Conservation (phyloP, 352 stramenopile genomes). For the Phytophthora pseudosyringae region DNA sequence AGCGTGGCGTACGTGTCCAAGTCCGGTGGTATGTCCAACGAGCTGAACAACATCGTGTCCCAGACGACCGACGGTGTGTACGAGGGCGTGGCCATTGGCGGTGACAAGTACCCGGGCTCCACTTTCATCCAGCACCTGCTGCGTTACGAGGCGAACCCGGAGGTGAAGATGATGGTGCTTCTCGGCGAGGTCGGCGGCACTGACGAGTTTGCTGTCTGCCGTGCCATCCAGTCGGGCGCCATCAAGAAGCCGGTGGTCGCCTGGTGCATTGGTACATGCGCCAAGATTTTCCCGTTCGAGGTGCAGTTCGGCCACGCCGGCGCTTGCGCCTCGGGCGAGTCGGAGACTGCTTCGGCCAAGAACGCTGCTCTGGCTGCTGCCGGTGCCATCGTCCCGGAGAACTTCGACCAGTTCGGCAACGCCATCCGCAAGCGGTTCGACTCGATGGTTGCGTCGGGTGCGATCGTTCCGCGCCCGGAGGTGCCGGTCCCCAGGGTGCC, state of each 20-base stretch:
- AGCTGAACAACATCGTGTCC: conserved; percentile 98
- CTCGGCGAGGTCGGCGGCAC: conserved; percentile 96
- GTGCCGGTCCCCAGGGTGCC: conserved; percentile 94
- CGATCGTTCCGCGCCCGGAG: conserved; percentile 89
- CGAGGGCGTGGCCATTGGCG: conserved; percentile 94
- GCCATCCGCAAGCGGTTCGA: conserved; percentile 93
- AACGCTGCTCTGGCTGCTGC: conserved; percentile 91
- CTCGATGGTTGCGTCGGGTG: conserved; percentile 75
- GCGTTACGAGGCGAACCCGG: conserved; percentile 95
- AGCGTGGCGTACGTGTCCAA: conserved; percentile 97
- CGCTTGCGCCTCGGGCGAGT: conserved; percentile 92
- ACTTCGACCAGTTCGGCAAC: conserved; percentile 96
- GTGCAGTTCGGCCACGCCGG: conserved; percentile 98
- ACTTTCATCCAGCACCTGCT: conserved; percentile 97
- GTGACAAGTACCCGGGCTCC: conserved; percentile 96
- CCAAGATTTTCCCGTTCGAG: conserved; percentile 97
- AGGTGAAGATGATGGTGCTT: conserved; percentile 97
- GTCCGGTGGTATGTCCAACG: conserved; percentile 97
- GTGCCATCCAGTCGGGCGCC: conserved; percentile 92
- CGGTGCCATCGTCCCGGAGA: conserved; percentile 93
- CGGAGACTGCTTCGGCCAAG: conserved; percentile 95
- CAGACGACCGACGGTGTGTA: conserved; percentile 96
- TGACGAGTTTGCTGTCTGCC: conserved; percentile 96
- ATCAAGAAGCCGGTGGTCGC: conserved; percentile 97
- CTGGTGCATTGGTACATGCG: conserved; percentile 98